Percentiles rank a stretch among this genome's conserved stretches.
Evolutionary conservation across 352 stramenopile genomes (phyloP).

Genomic region (Blastocystis sp.): DNA sequence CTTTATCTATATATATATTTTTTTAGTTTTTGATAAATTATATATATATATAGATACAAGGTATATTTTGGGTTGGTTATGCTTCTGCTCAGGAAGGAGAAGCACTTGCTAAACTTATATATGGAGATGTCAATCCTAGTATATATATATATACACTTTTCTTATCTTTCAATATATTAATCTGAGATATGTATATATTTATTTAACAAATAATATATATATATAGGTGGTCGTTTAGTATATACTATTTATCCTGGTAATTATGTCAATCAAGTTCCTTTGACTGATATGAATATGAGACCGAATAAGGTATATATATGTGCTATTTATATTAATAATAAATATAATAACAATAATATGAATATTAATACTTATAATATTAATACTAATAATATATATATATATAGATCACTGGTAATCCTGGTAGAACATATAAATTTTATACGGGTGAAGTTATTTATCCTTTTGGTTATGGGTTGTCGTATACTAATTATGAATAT

Average conservation of each 20-base stretch:
- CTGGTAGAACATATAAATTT: constrained; percentile 68
- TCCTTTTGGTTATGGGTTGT: constrained; percentile 65
- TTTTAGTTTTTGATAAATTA: too few species aligned
- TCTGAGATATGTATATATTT: too few species aligned
- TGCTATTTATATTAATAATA: not conserved
- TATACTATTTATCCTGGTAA: constrained; percentile 63
- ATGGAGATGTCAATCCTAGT: constrained; percentile 30
- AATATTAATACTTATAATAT: too few species aligned
- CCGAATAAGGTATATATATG: constrained; percentile 40
- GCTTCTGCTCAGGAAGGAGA: constrained; percentile 54
- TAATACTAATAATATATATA: too few species aligned
- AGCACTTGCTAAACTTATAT: constrained; percentile 49
- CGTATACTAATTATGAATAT: constrained; percentile 71
- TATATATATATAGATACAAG: constrained; percentile 54
- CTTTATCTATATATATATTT: too few species aligned
- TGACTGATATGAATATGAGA: constrained; percentile 69
- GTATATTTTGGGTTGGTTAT: constrained; percentile 60
- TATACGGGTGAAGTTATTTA: constrained; percentile 64
- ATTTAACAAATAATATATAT: not conserved
- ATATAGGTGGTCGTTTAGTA: constrained; percentile 51
- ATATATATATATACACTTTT: too few species aligned
- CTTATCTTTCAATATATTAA: too few species aligned
- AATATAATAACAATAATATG: too few species aligned
- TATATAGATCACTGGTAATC: constrained; percentile 51
- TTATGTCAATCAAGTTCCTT: constrained; percentile 53